Percentiles rank a stretch among this genome's conserved stretches.
Conservation (phyloP, 305 asterid genomes). For the Fraxinus baroniana region DNA sequence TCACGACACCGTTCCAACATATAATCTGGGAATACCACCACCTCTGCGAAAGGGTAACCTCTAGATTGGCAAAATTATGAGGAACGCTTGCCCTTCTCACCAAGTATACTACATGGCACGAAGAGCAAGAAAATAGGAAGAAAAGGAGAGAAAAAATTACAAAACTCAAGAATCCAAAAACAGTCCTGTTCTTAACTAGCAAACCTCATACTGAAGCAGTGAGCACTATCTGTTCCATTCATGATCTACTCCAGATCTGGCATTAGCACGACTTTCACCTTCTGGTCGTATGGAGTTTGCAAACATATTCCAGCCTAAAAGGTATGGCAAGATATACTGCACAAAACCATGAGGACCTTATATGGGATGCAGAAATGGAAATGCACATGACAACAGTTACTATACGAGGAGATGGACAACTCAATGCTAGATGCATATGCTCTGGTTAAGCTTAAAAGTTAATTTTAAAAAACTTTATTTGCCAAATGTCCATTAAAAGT, state of each 20-base stretch:
- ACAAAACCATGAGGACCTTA: constrained; percentile 20
- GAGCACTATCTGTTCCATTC: constrained; percentile 77
- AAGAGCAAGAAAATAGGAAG: not conserved
- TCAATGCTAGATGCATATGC: not conserved
- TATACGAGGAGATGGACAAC: not conserved
- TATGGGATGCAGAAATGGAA: constrained; percentile 10
- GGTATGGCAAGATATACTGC: constrained; percentile 86
- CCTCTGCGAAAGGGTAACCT: not conserved
- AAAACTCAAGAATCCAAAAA: not conserved
- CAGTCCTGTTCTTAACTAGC: constrained; percentile 23
- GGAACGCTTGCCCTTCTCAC: not conserved
- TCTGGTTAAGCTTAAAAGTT: not conserved
- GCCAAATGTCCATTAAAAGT: not conserved
- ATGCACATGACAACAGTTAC: not conserved
- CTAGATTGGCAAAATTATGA: not conserved
- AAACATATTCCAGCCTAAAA: constrained; percentile 87
- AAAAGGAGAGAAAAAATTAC: not conserved
- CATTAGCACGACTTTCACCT: constrained; percentile 51
- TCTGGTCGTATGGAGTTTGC: constrained; percentile 70
- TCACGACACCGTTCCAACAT: not conserved
- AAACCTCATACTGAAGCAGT: constrained; percentile 24
- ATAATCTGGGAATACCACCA: not conserved
- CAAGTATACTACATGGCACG: not conserved
- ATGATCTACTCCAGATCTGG: constrained; percentile 59
- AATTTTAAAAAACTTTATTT: not conserved